phyloP scores from a whole-genome alignment of 140 eudicot species.

The Cichorium intybus region DNA sequence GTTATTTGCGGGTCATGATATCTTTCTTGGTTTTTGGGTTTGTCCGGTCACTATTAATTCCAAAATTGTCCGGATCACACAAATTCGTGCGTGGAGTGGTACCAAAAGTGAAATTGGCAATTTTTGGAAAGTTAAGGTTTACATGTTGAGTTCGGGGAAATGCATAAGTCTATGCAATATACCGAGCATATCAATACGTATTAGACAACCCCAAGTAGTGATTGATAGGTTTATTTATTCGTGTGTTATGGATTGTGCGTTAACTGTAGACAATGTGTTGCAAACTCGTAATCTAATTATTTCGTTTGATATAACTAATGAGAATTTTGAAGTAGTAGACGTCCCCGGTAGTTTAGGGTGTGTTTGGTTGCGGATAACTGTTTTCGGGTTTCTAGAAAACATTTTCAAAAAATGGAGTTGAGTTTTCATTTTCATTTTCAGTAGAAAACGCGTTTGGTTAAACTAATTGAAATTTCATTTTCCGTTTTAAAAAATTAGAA shows the following conservation, averaged over 20 bases:
- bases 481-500: too few relatives aligned
- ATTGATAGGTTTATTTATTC: not conserved
- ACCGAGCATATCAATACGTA: not conserved
- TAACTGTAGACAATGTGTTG: too few relatives aligned
- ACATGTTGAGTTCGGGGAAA: not conserved
- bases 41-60: not conserved
- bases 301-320: not conserved
- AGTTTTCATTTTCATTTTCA: too few relatives aligned
- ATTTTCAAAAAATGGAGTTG: too few relatives aligned
- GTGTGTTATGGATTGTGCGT: not conserved
- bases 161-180: conserved; percentile 6
- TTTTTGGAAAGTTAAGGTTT: not conserved
- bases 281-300: not conserved
- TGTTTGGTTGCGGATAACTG: too few relatives aligned
- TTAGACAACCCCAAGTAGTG: not conserved
- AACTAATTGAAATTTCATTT: too few relatives aligned
- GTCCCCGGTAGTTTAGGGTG: not conserved
- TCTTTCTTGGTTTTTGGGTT: conserved; percentile 1
- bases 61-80: not conserved
- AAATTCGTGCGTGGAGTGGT: not conserved
- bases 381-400: too few relatives aligned
- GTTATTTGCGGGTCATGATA: not conserved
- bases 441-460: too few relatives aligned
- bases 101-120: not conserved
- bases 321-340: not conserved